A percentile compares a stretch with the other conserved stretches of the same genome.
phyloP scores from a whole-genome alignment of 2,329 filamentous ascomycete species.

The Penicillium frequentans region DNA sequence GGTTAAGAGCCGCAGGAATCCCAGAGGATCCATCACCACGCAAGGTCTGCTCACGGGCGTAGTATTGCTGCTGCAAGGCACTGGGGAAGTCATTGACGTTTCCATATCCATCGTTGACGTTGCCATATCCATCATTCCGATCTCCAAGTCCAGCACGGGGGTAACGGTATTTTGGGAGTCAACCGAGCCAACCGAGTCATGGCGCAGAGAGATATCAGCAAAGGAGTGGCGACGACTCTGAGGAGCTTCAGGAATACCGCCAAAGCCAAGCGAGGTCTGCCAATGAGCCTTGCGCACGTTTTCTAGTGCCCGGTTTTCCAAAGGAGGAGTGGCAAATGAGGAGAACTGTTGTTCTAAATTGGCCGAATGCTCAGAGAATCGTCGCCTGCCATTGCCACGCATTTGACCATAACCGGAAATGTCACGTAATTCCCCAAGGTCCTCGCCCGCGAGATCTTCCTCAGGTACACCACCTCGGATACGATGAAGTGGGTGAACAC shows the following conservation, averaged over 20 bases:
- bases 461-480: conserved; percentile 45
- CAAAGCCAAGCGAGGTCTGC: conserved; percentile 53
- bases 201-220: conserved; percentile 50
- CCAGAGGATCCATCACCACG: conserved; percentile 37
- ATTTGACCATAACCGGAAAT: conserved; percentile 41
- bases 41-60: conserved; percentile 39
- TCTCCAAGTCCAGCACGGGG: conserved; percentile 37
- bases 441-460: conserved; percentile 47
- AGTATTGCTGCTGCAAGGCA: conserved; percentile 43
- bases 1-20: conserved; percentile 38
- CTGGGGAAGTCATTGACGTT: conserved; percentile 38
- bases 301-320: conserved; percentile 47
- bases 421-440: conserved; percentile 44
- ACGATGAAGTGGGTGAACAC: conserved; percentile 37
- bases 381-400: conserved; percentile 38
- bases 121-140: conserved; percentile 39
- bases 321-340: conserved; percentile 28
- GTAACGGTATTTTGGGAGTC: conserved; percentile 18
- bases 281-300: conserved; percentile 50
- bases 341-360: conserved; percentile 44
- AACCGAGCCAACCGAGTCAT: conserved; percentile 40
- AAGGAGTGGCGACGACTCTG: conserved; percentile 55
- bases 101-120: conserved; percentile 37
- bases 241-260: conserved; percentile 45
- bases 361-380: conserved; percentile 46